Evolutionary conservation across 331 rosid genomes (phyloP).

Genomic region (Rosa hybrid): DNA sequence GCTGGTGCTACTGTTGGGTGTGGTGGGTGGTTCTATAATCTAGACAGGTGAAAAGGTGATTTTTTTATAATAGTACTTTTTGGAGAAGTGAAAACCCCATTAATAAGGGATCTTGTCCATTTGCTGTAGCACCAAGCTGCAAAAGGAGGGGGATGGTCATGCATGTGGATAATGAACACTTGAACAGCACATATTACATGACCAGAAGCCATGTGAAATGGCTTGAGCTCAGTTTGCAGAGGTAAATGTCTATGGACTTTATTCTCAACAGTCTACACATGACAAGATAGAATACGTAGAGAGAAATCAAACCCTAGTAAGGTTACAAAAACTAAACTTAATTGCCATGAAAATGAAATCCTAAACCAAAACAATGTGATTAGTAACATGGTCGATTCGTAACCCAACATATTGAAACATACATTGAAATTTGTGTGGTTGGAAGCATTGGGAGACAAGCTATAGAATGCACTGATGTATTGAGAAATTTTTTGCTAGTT

Average conservation of each 20-base stretch:
- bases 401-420: too few relatives aligned
- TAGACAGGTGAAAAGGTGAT: neutral
- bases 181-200: neutral
- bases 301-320: neutral
- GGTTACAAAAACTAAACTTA: too few relatives aligned
- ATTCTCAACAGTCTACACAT: neutral
- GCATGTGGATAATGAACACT: conserved; percentile 1
- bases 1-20: neutral
- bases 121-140: neutral
- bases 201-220: neutral
- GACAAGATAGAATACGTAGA: neutral
- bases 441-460: too few relatives aligned
- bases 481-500: too few relatives aligned
- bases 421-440: too few relatives aligned
- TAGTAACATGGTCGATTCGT: neutral
- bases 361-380: neutral
- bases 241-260: neutral
- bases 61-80: conserved; percentile 8
- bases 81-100: conserved; percentile 11
- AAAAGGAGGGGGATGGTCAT: neutral
- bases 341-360: neutral
- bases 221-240: neutral
- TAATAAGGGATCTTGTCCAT: conserved; percentile 15
- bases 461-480: too few relatives aligned
- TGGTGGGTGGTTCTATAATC: neutral